Conservation (phyloP, 805 yeast genomes). For the Kurtzmaniella cleridarum region DNA sequence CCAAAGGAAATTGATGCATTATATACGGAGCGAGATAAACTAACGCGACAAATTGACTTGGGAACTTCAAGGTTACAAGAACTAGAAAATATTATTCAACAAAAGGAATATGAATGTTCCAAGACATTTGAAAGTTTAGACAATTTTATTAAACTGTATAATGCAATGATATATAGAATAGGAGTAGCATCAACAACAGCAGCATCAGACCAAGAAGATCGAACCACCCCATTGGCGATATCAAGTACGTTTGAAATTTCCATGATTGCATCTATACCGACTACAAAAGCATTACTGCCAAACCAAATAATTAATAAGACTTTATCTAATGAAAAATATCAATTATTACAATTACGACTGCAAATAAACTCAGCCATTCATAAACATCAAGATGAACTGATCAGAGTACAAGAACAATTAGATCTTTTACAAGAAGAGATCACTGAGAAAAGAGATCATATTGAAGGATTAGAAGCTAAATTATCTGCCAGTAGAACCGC, state of each 20-base stretch:
- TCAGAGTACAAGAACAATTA: conserved; percentile 52
- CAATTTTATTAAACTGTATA: conserved; percentile 50
- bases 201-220: conserved; percentile 9
- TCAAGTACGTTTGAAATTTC: conserved; percentile 30
- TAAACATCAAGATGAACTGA: conserved; percentile 49
- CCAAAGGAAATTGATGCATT: conserved; percentile 59
- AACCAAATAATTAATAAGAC: conserved; percentile 39
- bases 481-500: conserved; percentile 46
- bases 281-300: conserved; percentile 13
- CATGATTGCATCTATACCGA: conserved; percentile 12
- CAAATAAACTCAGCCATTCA: conserved; percentile 41
- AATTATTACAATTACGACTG: conserved; percentile 23
- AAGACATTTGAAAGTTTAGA: conserved; percentile 48
- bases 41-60: conserved; percentile 49
- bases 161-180: conserved; percentile 47
- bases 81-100: conserved; percentile 38
- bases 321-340: conserved; percentile 39
- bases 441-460: conserved; percentile 49
- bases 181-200: conserved; percentile 21
- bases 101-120: conserved; percentile 46
- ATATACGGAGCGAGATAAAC: conserved; percentile 54
- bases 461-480: conserved; percentile 54
- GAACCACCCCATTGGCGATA: conserved; percentile 8
- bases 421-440: conserved; percentile 53
- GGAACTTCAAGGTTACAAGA: conserved; percentile 40